Base-by-base conservation (phyloP, 2,329 filamentous ascomycete genomes). In the Talaromyces islandicus region DNA sequence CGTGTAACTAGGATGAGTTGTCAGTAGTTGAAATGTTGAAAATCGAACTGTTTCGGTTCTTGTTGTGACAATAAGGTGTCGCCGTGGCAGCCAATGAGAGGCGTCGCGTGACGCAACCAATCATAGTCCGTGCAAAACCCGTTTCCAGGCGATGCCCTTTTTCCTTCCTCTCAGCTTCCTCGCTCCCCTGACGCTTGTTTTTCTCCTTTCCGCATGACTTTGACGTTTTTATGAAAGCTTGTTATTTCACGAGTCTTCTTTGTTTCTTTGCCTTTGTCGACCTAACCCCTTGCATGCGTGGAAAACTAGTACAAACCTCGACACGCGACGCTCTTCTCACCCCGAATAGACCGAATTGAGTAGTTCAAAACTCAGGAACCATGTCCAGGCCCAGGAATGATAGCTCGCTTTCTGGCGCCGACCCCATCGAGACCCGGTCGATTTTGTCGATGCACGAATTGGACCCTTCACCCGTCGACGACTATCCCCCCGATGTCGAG, bases 381-480 rank as follows among this genome's bases (percentile, higher is more conserved):
- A 63, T 60, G 62, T 52, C 43, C 25, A 58, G 62, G 27, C 35
- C 50, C 2, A 58, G 59, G 35, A 52, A 24, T 19, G 52, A 60
- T 6, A 62, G 60, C 29, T 57, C 46, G 51, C 56, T 63, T 21
- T 66, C 60, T 61, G 70, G 65, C 12, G 64, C 64, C 38, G 66
- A 70, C 35, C 68, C 72, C 19, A 65, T 67, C 51, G 72, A 75
- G 46, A 68, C 71, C 38, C 72, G 66, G 67, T 85, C 85, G 41
- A 75, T 87, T 57, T 77, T 85, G 60, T 88, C 88, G 48, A 82
- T 96, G 60, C 82, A 88, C 56, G 86, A 93, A 70, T 80, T 97
- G 63, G 92, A 96, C 57, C 92, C 92, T 3, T 86, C 87, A 24
- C 92, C 92, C 0, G 90, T 96, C 50, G 88, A 87, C 58, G 81